These are phyloP conservation scores for Oryza meridionalis DNA, from an alignment of 176 grass and related monocot genomes.

Conservation along the genomic window DNA sequence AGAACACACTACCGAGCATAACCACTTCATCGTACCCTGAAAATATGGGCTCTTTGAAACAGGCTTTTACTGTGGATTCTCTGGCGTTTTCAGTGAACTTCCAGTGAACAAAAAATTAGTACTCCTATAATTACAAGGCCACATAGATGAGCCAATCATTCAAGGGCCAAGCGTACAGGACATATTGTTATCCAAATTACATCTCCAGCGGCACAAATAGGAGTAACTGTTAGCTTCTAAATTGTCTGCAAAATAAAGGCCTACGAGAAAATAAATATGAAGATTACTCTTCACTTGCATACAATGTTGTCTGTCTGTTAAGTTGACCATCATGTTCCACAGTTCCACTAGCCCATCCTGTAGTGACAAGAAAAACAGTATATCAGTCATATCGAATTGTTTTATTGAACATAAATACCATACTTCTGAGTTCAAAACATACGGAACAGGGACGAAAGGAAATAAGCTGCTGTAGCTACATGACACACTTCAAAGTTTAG, in stretches of 20 bases:
- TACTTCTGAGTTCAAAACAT: not conserved
- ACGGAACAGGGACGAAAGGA: not conserved
- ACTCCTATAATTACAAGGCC: not conserved
- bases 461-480: not conserved
- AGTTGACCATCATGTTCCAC: slow-evolving; percentile 7
- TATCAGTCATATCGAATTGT: slow-evolving; percentile 10
- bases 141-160: not conserved
- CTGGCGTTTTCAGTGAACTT: not conserved
- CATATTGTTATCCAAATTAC: not conserved
- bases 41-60: not conserved
- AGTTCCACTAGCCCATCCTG: slow-evolving; percentile 54
- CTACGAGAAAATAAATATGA: not conserved
- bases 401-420: not conserved
- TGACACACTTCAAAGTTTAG: not conserved
- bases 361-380: not conserved
- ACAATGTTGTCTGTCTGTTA: not conserved
- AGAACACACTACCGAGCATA: not conserved
- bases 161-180: not conserved
- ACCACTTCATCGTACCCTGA: not conserved
- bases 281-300: not conserved
- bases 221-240: not conserved
- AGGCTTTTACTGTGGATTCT: not conserved
- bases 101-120: not conserved
- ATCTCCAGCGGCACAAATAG: not conserved
- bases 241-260: not conserved